A percentile compares a stretch with the other conserved stretches of the same genome.
phyloP scores from a whole-genome alignment of 2,329 filamentous ascomycete genomes.

The Ilyonectria robusta region DNA sequence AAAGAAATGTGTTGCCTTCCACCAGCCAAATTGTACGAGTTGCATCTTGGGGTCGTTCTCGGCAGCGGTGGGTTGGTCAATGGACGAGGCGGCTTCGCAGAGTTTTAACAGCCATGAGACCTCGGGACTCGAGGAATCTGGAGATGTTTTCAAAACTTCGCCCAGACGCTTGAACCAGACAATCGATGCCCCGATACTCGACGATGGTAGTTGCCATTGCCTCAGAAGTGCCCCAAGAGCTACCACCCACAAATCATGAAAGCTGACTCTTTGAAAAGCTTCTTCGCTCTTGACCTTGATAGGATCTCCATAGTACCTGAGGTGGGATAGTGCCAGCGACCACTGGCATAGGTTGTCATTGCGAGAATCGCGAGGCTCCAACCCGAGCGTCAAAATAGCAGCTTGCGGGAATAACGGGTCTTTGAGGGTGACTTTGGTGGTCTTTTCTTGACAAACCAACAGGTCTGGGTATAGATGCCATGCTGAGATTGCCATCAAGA shows the following conservation, averaged over 20 bases:
- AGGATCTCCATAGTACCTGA: conserved; percentile 26
- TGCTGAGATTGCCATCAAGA: conserved; percentile 28
- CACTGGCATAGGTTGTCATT: conserved; percentile 19
- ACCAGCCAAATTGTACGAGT: conserved; percentile 17
- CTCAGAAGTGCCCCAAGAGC: conserved; percentile 23
- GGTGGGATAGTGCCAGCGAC: conserved; percentile 30
- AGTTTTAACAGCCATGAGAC: conserved; percentile 14
- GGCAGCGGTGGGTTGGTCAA: neutral
- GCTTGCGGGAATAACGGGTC: neutral
- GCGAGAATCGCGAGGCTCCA: conserved; percentile 11
- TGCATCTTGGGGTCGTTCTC: conserved; percentile 14
- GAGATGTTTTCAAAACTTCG: conserved; percentile 11
- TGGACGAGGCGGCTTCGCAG: conserved; percentile 8
- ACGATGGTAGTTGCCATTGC: conserved; percentile 21
- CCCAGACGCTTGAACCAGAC: conserved; percentile 9
- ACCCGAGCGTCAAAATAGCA: conserved; percentile 16
- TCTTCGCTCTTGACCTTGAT: conserved; percentile 25
- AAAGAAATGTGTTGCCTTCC: conserved; percentile 18
- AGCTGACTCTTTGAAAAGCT: conserved; percentile 14
- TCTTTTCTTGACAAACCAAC: conserved; percentile 22
- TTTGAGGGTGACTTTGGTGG: conserved; percentile 13
- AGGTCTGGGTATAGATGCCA: conserved; percentile 33
- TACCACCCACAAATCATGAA: conserved; percentile 21
- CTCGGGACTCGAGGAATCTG: conserved; percentile 6
- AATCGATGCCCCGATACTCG: conserved; percentile 13